Percentiles rank a stretch among this genome's conserved stretches.
Conservation (phyloP, 306 rosid genomes). For the Carpinus fangiana region DNA sequence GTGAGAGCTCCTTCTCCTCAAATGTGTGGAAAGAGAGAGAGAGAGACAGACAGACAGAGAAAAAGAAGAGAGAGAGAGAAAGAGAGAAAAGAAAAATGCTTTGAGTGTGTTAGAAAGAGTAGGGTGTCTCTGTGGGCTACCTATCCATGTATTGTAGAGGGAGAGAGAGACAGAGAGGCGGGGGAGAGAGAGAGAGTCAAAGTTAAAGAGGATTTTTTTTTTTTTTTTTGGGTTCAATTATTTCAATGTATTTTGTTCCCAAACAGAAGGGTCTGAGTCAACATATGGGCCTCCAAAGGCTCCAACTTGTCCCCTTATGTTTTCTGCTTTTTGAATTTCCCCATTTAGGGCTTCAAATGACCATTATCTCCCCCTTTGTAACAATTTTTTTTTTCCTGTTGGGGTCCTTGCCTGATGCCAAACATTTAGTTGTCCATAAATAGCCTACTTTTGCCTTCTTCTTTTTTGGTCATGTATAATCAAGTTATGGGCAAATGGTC, state of each 20-base stretch:
- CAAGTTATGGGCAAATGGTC: slow-evolving; percentile 25
- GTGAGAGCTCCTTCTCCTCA: slow-evolving; percentile 27
- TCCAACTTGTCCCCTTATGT: slow-evolving; percentile 44
- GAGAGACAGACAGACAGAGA: neutral
- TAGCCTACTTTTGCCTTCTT: neutral
- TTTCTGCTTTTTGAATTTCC: slow-evolving; percentile 16
- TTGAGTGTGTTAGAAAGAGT: slow-evolving; percentile 25
- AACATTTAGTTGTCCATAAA: slow-evolving; percentile 26
- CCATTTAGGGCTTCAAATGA: slow-evolving; percentile 27
- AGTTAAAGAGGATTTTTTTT: slow-evolving; percentile 28
- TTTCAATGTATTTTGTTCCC: slow-evolving; percentile 41
- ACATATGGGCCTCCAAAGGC: slow-evolving; percentile 34
- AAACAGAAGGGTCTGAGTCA: slow-evolving; percentile 40
- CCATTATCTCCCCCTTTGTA: slow-evolving; percentile 12
- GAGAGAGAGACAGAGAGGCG: neutral
- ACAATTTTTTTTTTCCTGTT: neutral
- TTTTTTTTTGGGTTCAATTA: slow-evolving; percentile 27
- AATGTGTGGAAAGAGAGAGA: slow-evolving; percentile 41
- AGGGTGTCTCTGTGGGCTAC: slow-evolving; percentile 42
- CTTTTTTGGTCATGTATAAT: slow-evolving; percentile 18
- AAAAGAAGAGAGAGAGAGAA: slow-evolving; percentile 14
- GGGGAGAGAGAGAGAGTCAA: slow-evolving; percentile 35
- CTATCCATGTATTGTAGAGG: neutral
- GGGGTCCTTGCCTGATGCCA: neutral
- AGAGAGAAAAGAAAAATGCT: neutral